Base-by-base conservation (phyloP, 129 eudicot species). In the Escallonia rubra region DNA sequence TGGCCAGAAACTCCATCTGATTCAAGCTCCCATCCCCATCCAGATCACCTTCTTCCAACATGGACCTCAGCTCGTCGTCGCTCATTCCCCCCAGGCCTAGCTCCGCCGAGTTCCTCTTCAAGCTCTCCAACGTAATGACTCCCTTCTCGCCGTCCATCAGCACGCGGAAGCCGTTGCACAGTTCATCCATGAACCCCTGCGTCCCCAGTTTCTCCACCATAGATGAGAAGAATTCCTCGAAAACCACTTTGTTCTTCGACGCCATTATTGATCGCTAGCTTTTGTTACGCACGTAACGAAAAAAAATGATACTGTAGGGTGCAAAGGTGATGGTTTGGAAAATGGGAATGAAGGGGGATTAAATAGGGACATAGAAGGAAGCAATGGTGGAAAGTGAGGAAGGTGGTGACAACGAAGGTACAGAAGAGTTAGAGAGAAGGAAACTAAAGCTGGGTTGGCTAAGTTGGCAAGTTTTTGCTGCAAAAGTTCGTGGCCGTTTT, bases 1-100 rank as follows among this genome's bases (percentile, higher is more conserved):
- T n/a, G n/a, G n/a, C n/a, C n/a, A n/a, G n/a, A 73, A 83, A 83
- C 63, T 83, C 89, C 89, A 83, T 83, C 60, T 79, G 75, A 64
- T 66, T 77, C 43, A 83, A 48, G 12, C 47, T 67, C 3, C 80
- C 85, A 64, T 83, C 89, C 7, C 82, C 82, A 67, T 83, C 85
- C 12, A 67, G 23, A 71, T 83, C 89, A 5, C 89, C 89, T 76
- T 79, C 85, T 4, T 51, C 76, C 67, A 83, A 49, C 89, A 83
- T 83, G 40, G 72, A 51, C 71, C 10, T n/a, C 15, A 83, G 13
- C 69, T 79, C 85, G 14, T 76, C 83, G 8, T 83, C 78, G 9
- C 70, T 73, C 80, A 79, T 39, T 10, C 57, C 78, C 10, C 15
- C 77, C 43, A 83, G 57, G 64, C 85, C 85, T 39, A 80, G 39